phyloP scores from a whole-genome alignment of 345 rosid species.

The Populus tremula region DNA sequence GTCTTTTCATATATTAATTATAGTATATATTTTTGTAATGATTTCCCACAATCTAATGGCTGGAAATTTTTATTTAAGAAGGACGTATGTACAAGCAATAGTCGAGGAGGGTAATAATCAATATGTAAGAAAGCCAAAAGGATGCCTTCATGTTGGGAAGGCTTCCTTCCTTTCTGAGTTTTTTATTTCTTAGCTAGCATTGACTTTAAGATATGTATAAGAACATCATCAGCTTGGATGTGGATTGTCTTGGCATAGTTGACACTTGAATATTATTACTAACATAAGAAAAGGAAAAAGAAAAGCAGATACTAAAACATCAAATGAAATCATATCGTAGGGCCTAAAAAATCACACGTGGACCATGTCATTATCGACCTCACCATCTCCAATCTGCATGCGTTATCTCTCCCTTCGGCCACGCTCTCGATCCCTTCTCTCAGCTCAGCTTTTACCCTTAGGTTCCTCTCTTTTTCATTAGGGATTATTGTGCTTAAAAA shows the following conservation, averaged over 20 bases:
- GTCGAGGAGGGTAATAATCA: slow-evolving; percentile 17
- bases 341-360: slow-evolving; percentile 51
- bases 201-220: slow-evolving; percentile 31
- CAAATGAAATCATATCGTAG: slow-evolving; percentile 39
- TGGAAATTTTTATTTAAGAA: too few relatives aligned
- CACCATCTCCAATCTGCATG: slow-evolving; percentile 27
- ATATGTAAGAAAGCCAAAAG: not conserved
- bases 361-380: slow-evolving; percentile 26
- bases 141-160: slow-evolving; percentile 27
- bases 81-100: not conserved
- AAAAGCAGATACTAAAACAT: slow-evolving; percentile 4
- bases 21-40: slow-evolving; percentile 1
- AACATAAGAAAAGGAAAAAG: not conserved
- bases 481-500: slow-evolving; percentile 17
- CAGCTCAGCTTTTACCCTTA: slow-evolving; percentile 31
- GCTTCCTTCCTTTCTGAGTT: not conserved
- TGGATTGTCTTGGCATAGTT: slow-evolving; percentile 13
- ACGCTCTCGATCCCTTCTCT: slow-evolving; percentile 57
- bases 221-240: slow-evolving; percentile 4
- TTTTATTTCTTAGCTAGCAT: slow-evolving; percentile 14
- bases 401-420: slow-evolving; percentile 43
- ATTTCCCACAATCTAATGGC: slow-evolving; percentile 19
- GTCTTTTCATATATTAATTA: slow-evolving; percentile 16
- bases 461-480: not conserved
- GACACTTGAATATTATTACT: not conserved